Conservation (phyloP, 257 asterid species). For the Ligustrum vulgare region DNA sequence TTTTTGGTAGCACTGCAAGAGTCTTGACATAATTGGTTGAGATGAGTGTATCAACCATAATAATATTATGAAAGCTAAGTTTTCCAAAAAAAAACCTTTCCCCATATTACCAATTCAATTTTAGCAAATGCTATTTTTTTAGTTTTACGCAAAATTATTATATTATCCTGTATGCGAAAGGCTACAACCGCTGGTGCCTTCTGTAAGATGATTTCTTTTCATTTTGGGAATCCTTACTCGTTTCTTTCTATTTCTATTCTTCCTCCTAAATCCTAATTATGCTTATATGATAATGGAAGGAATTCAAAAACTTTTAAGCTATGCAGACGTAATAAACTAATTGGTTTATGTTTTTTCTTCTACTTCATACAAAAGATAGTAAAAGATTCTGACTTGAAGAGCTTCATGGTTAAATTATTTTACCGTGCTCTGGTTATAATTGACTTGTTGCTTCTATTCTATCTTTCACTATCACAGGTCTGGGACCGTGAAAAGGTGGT, state of each 20-base stretch:
- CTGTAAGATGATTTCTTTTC: too few species aligned
- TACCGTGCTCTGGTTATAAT: not conserved
- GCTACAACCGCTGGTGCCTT: too few species aligned
- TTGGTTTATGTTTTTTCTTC: not conserved
- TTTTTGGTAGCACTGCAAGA: not conserved
- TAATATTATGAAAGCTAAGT: not conserved
- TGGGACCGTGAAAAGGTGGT: slow-evolving; percentile 97
- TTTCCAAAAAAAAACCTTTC: not conserved
- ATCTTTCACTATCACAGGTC: slow-evolving; percentile 43
- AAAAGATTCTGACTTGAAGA: not conserved
- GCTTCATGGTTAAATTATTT: not conserved
- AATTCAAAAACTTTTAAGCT: too few species aligned
- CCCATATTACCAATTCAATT: too few species aligned
- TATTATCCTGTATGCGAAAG: too few species aligned
- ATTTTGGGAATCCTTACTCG: too few species aligned
- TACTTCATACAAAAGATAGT: not conserved
- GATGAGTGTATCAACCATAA: not conserved
- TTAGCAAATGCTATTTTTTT: too few species aligned
- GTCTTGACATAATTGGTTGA: not conserved
- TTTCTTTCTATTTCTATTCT: too few species aligned
- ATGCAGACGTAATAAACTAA: too few species aligned
- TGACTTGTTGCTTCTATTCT: slow-evolving; percentile 16
- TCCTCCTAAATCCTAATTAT: too few species aligned
- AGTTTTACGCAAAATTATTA: too few species aligned
- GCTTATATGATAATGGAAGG: too few species aligned